Percentiles rank a stretch among this genome's conserved stretches.
Conservation (phyloP, 805 yeast genomes). For the Cyberlindnera maclurae region DNA sequence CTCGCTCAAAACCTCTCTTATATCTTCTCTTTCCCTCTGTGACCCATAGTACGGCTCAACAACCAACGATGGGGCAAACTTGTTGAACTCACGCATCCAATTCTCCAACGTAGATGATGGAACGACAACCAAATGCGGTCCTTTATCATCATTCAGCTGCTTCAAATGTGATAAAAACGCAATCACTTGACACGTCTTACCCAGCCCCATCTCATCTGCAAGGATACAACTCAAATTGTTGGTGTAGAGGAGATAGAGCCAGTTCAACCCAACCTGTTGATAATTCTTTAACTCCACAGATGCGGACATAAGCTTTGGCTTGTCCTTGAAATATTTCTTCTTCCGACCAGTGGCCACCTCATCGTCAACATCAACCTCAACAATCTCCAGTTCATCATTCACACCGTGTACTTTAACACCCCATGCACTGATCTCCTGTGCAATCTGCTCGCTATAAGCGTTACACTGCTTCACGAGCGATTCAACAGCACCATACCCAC, state of each 20-base stretch:
- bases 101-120: conserved; percentile 96
- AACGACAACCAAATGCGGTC: conserved; percentile 91
- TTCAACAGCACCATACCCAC: conserved; percentile 92
- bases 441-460: conserved; percentile 62
- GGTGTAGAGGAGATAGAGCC: conserved; percentile 78
- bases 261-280: conserved; percentile 95
- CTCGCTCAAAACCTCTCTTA: conserved; percentile 59
- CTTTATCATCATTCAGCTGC: conserved; percentile 44
- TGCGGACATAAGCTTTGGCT: conserved; percentile 61
- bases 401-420: conserved; percentile 70
- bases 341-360: conserved; percentile 23
- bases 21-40: conserved; percentile 74
- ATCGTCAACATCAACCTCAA: conserved; percentile 36
- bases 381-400: conserved; percentile 59
- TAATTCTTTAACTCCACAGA: conserved; percentile 73
- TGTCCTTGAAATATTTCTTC: conserved; percentile 49
- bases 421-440: conserved; percentile 74
- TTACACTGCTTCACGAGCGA: conserved; percentile 83
- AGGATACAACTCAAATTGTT: conserved; percentile 81
- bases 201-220: conserved; percentile 98
- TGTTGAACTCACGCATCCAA: conserved; percentile 91
- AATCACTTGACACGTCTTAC: conserved; percentile 95
- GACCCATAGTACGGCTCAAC: conserved; percentile 95
- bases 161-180: conserved; percentile 83
- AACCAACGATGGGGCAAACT: conserved; percentile 73